These are phyloP conservation scores for Cichorium intybus DNA, from an alignment of 140 eudicot genomes.

Conservation along the genomic window DNA sequence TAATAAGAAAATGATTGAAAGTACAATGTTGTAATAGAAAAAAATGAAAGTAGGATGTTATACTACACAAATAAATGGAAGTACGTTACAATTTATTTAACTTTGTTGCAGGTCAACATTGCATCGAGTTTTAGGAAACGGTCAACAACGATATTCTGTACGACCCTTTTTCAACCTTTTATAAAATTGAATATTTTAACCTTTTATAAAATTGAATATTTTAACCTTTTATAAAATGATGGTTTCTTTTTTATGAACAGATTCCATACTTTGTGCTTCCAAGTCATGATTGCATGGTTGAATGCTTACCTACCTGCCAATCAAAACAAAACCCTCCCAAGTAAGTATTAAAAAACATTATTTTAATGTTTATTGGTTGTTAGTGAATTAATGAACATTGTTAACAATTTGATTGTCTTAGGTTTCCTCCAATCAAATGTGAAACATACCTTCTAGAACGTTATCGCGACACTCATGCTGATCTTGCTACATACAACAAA, in stretches of 20 bases:
- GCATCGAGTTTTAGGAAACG: slow-evolving; percentile 78
- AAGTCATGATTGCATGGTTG: slow-evolving; percentile 74
- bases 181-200: no score
- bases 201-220: no score
- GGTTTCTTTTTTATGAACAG: no score
- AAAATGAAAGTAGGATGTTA: no score
- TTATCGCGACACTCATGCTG: slow-evolving; percentile 73
- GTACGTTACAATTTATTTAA: no score
- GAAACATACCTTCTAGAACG: slow-evolving; percentile 64
- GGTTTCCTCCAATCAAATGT: slow-evolving; percentile 74
- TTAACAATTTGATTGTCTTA: slow-evolving; percentile 13
- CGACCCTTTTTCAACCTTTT: slow-evolving; percentile 18
- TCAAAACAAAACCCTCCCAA: slow-evolving; percentile 78
- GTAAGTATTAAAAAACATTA: slow-evolving; percentile 36
- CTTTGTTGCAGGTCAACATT: slow-evolving; percentile 61
- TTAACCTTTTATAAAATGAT: no score
- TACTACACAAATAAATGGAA: no score
- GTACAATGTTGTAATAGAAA: no score
- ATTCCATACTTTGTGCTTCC: slow-evolving; percentile 83
- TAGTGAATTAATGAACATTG: background rate
- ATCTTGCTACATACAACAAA: slow-evolving; percentile 28
- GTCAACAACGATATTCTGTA: slow-evolving; percentile 91
- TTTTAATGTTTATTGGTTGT: background rate
- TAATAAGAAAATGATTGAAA: no score
- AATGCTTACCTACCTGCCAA: slow-evolving; percentile 86